Evolutionary conservation across 768 basidiomycete species (phyloP), one percentile per base, ranked within the genome.

Genomic region (Suillus placidus): DNA sequence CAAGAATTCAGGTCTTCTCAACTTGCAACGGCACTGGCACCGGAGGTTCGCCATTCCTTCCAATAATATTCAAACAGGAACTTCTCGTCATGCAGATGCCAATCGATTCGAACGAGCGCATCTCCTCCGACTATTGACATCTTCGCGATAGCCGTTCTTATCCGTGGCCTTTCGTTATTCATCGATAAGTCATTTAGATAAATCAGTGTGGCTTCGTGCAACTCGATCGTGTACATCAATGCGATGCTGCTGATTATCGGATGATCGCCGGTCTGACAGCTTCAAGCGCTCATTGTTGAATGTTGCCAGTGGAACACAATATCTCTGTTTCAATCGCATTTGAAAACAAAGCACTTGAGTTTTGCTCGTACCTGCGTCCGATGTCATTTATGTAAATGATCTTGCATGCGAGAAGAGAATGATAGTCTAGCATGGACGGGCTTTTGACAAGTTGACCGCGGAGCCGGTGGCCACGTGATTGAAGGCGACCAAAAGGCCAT

Each of bases 401-500:
- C 8, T n/a, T n/a, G 43, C n/a, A 23, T 10, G 16, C 14, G 57
- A 38, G 37, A 26, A 30, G 23, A 40, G 37, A 26, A 40, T 30
- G 30, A 26, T 26, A n/a, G 10, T n/a, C 20, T 47, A 23, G 26
- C 26, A 49, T 49, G 23, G 0, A 26, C 26, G n/a, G 57, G 38
- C 9, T 40, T 10, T 1, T 26, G 26, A 26, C 47, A 49, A 49
- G 5, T 55, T 20, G 5, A 42, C 18, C 58, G 40, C 40, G 58
- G 58, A 32, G 18, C 58, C 40, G 58, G 40, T 18, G 26, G 4
- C 10, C 38, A 40, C 58, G 54, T 60, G 58, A 60, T 42, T 13
- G 16, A 14, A 3, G 18, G 58, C 58, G 58, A 40, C 40, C 58
- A 60, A 60, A 60, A 32, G 40, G 58, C 58, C 18, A 60, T 60